These are phyloP conservation scores for Breynia disticha DNA, from an alignment of 441 rosid genomes.

Conservation along the genomic window DNA sequence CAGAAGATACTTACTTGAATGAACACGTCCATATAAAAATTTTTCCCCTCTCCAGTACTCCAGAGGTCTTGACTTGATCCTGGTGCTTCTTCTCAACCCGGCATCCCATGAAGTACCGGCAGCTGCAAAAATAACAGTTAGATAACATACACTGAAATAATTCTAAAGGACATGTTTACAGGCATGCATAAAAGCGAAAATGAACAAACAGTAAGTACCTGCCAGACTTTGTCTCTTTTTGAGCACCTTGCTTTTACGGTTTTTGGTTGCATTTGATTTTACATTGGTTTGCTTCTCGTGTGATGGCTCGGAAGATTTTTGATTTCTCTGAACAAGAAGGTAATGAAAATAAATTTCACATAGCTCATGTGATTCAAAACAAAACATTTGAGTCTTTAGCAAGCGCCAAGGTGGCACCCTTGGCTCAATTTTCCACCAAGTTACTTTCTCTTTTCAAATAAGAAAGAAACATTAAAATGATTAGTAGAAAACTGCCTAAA, in stretches of 20 bases:
- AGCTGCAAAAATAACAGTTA: conserved; percentile 23
- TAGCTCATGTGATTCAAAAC: no score
- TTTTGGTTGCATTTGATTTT: conserved; percentile 16
- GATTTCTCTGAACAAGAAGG: conserved; percentile 15
- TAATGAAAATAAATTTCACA: conserved; percentile 1
- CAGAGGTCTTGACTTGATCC: conserved; percentile 81
- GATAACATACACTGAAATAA: conserved; percentile 9
- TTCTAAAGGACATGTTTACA: not conserved
- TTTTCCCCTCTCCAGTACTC: conserved; percentile 95
- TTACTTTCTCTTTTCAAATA: no score
- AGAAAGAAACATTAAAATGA: no score
- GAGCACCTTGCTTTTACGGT: conserved; percentile 14
- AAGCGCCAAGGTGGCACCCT: no score
- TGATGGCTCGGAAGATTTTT: conserved; percentile 11
- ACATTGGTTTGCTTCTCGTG: conserved; percentile 11
- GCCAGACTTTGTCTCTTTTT: conserved; percentile 52
- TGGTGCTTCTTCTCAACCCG: conserved; percentile 74
- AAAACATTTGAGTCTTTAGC: no score
- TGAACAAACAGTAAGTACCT: conserved; percentile 30
- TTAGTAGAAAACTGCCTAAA: no score
- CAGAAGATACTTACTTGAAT: conserved; percentile 47
- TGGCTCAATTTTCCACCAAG: no score
- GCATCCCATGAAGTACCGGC: conserved; percentile 50
- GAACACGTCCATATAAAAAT: conserved; percentile 79
- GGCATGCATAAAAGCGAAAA: not conserved